Conservation (phyloP, 139 green algal species). For the Coelastrella sp. region DNA sequence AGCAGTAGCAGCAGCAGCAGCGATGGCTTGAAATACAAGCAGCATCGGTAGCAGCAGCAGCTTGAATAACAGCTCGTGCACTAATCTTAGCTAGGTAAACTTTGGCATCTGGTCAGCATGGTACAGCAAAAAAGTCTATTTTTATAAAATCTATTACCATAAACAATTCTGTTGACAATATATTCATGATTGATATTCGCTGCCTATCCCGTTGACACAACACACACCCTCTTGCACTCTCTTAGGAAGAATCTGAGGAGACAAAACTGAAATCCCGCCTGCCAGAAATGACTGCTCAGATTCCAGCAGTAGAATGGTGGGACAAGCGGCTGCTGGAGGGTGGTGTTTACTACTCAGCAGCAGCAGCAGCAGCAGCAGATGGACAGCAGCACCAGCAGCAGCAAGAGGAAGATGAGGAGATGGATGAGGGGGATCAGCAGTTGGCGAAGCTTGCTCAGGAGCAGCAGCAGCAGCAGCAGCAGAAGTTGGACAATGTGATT, state of each 20-base stretch:
- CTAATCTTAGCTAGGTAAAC: too few species aligned
- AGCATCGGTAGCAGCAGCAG: too few species aligned
- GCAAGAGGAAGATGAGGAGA: not conserved
- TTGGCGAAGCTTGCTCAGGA: not conserved
- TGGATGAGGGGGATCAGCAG: not conserved
- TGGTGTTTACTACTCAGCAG: constrained; percentile 60
- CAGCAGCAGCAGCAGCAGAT: constrained; percentile 12
- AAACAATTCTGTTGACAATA: too few species aligned
- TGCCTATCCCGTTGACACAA: too few species aligned
- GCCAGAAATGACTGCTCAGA: constrained; percentile 68
- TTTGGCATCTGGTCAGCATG: too few species aligned
- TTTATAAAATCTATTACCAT: too few species aligned
- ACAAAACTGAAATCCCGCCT: constrained; percentile 46
- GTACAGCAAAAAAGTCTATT: too few species aligned
- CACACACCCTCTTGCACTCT: not conserved
- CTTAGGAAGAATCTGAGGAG: constrained; percentile 24
- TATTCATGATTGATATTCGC: too few species aligned
- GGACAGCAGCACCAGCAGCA: constrained; percentile 2
- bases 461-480: not conserved
- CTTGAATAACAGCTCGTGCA: too few species aligned
- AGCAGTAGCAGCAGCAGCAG: too few species aligned
- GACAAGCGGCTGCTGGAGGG: constrained; percentile 73
- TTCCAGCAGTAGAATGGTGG: constrained; percentile 91
- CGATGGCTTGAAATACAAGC: too few species aligned
- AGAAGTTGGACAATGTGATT: not conserved